These are phyloP conservation scores for Aspergillus fischeri DNA, from an alignment of 2,329 filamentous ascomycete species.

Conservation along the genomic window DNA sequence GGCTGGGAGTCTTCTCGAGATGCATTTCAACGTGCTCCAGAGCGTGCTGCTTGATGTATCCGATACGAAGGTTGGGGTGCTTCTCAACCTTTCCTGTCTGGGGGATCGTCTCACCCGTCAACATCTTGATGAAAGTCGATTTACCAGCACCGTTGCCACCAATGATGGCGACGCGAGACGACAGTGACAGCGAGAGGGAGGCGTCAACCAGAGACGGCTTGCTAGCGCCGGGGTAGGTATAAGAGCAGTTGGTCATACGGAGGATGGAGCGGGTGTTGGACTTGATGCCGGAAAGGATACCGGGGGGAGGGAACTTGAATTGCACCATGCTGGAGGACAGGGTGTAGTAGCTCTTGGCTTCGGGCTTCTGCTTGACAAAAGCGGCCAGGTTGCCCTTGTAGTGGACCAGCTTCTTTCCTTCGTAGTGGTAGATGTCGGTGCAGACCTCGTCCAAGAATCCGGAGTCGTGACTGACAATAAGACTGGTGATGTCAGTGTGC, in stretches of 20 bases:
- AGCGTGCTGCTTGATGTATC: conserved; percentile 99
- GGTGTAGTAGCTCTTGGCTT: conserved; percentile 97
- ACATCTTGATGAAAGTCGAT: conserved; percentile 94
- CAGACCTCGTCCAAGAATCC: conserved; percentile 95
- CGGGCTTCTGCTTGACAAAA: conserved; percentile 85
- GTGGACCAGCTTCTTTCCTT: conserved; percentile 81
- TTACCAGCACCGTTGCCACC: conserved; percentile 97
- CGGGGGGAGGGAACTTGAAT: conserved; percentile 97
- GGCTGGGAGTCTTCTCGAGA: conserved; percentile 96
- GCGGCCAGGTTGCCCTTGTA: conserved; percentile 50
- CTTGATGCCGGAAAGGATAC: conserved; percentile 92
- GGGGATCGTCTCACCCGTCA: conserved; percentile 88
- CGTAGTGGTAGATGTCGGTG: conserved; percentile 99
- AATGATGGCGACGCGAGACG: conserved; percentile 92
- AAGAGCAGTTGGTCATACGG: conserved; percentile 87
- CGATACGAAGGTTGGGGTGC: conserved; percentile 96
- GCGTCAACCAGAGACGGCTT: conserved; percentile 88
- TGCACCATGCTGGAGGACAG: conserved; percentile 81
- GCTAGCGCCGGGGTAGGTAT: conserved; percentile 82
- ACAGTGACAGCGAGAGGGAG: conserved; percentile 81
- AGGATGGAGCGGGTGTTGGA: conserved; percentile 91
- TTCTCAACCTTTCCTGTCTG: conserved; percentile 87
- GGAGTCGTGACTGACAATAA: conserved; percentile 98
- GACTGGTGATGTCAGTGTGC: conserved; percentile 92
- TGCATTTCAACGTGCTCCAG: conserved; percentile 99